A percentile compares a stretch with the other conserved stretches of the same genome.
phyloP scores from a whole-genome alignment of 306 rosid genomes.

The Sophora flavescens region DNA sequence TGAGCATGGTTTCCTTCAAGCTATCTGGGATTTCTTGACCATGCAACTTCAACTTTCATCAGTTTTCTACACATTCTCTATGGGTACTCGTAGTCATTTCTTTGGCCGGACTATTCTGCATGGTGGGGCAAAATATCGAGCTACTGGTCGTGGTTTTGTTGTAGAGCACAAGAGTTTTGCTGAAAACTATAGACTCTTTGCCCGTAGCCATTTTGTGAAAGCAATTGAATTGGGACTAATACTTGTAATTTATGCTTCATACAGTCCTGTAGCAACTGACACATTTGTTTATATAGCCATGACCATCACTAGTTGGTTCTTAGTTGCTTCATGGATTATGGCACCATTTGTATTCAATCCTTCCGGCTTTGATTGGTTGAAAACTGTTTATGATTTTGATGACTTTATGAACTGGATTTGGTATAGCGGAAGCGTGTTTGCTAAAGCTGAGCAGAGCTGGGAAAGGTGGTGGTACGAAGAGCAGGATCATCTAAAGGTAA shows the following conservation, averaged over 20 bases:
- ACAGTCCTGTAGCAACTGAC: conserved; percentile 57
- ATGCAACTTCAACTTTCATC: conserved; percentile 65
- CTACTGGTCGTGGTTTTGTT: conserved; percentile 67
- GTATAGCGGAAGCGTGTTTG: conserved; percentile 60
- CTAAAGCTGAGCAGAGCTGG: conserved; percentile 67
- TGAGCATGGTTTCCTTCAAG: conserved; percentile 64
- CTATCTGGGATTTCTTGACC: conserved; percentile 62
- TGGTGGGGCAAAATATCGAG: conserved; percentile 64
- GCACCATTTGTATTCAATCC: conserved; percentile 63
- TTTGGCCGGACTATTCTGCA: conserved; percentile 62
- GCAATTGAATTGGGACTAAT: conserved; percentile 62
- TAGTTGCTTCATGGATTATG: conserved; percentile 59
- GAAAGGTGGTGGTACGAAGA: conserved; percentile 63
- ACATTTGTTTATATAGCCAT: conserved; percentile 59
- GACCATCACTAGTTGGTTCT: conserved; percentile 61
- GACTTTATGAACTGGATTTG: conserved; percentile 65
- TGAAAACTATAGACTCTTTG: conserved; percentile 57
- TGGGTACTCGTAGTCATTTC: conserved; percentile 64
- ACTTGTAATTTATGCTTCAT: conserved; percentile 55
- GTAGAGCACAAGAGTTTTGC: conserved; percentile 62
- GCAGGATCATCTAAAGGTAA: conserved; percentile 58
- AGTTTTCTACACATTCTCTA: conserved; percentile 59
- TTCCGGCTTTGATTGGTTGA: conserved; percentile 67
- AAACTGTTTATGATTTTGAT: conserved; percentile 62
- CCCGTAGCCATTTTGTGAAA: conserved; percentile 64